Base-by-base conservation (phyloP, 306 rosid genomes). In the Senna tora region DNA sequence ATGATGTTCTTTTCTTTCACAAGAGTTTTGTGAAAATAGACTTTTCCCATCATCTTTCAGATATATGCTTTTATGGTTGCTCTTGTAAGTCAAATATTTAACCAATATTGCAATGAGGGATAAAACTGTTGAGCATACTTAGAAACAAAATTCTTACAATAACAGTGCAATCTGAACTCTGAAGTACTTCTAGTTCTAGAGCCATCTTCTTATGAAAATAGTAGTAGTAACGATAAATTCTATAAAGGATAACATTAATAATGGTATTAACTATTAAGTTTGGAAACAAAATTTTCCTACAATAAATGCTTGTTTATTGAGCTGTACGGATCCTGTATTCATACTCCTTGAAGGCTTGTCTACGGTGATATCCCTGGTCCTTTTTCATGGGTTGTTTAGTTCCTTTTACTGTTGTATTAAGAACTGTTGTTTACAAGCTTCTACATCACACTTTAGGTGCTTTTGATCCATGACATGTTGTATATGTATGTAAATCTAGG, bases 391-490 rank as follows among this genome's bases (percentile, higher is more conserved):
- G 45, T 59, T 79, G 30, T 71, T 69, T 75, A 38, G 52, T 69
- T 59, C 53, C 52, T 9, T 8, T 41, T 39, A 1, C 6, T 65
- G 59, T 34, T 60, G 38, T 43, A 74, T 62, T 21, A 52, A 25
- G 33, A 79, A 67, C 32, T 65, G 43, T 25, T 67, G 46, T 46
- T 68, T 57, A 41, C 16, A 41, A 47, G 70, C 74, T 62, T 82
- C 61, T 53, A 16, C 71, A 20, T 50, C 67, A 54, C 63, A 39
- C 74, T 69, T 56, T 28, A 34, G 42, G 34, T 4, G 8, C 19
- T 61, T 7, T 75, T 57, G 54, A n/a, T 54, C 21, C 34, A 42
- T 64, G 41, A 9, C n/a, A 51, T 55, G 12, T 64, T 49, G 22
- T 52, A 55, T 56, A 39, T 72, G 7, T 25, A 61, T 53, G 39